phyloP scores from a whole-genome alignment of 495 filamentous ascomycete species.

The Diplogelasinospora grovesii region DNA sequence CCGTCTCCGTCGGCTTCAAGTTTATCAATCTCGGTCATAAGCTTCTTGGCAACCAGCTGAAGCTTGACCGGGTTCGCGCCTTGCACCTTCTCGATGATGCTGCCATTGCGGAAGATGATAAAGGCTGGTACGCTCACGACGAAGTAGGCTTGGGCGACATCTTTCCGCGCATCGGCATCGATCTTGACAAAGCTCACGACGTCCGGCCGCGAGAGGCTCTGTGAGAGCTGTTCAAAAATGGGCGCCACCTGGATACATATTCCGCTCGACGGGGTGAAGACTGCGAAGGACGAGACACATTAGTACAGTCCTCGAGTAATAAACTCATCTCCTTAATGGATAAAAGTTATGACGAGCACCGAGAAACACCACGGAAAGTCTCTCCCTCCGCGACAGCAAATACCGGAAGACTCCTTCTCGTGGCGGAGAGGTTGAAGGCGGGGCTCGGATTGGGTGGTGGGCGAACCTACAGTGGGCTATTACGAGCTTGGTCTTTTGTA shows the following conservation, averaged over 20 bases:
- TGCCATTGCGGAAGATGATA: constrained; percentile 75
- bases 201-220: constrained; percentile 62
- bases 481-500: constrained; percentile 64
- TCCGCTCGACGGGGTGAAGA: constrained; percentile 82
- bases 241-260: constrained; percentile 84
- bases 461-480: constrained; percentile 74
- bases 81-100: constrained; percentile 56
- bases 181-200: constrained; percentile 80
- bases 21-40: constrained; percentile 61
- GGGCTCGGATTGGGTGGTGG: background rate
- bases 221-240: constrained; percentile 70
- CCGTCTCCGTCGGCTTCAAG: constrained; percentile 36
- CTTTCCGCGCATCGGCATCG: constrained; percentile 69
- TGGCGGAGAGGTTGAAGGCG: background rate
- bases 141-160: constrained; percentile 62
- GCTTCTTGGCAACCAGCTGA: constrained; percentile 60
- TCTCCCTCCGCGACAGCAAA: constrained; percentile 7
- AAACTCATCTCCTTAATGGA: background rate
- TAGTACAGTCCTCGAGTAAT: constrained; percentile 8
- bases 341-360: background rate
- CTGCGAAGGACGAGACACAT: constrained; percentile 38
- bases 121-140: constrained; percentile 82
- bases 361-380: background rate
- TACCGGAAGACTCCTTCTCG: constrained; percentile 11
- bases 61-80: constrained; percentile 69